Conservation (phyloP, 352 stramenopile genomes). For the Phytophthora tubulina region DNA sequence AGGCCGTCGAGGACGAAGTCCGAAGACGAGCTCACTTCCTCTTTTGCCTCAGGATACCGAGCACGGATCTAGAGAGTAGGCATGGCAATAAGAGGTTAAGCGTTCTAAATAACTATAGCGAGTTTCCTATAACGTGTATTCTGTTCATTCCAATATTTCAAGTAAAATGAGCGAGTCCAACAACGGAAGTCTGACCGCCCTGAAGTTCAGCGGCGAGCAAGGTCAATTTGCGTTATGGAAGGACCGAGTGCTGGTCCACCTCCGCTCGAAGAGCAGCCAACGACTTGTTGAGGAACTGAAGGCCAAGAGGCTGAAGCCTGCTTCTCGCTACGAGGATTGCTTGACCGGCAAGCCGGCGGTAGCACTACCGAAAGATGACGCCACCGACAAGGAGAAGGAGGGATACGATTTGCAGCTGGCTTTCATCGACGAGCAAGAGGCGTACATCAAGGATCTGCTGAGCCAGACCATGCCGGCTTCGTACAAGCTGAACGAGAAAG, state of each 20-base stretch:
- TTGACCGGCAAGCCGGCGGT: background rate
- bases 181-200: background rate
- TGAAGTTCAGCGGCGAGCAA: constrained; percentile 1
- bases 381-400: background rate
- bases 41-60: too few relatives aligned
- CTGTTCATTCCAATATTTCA: constrained; percentile 16
- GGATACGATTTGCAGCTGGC: background rate
- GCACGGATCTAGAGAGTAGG: constrained; percentile 2
- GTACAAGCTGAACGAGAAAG: too few relatives aligned
- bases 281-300: background rate
- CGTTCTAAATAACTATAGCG: constrained; percentile 3
- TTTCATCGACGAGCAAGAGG: constrained; percentile 1
- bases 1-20: constrained; percentile 2
- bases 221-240: background rate
- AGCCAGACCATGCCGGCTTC: too few relatives aligned
- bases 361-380: background rate
- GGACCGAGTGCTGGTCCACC: background rate
- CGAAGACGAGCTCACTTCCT: background rate
- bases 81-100: background rate
- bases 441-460: constrained; percentile 11
- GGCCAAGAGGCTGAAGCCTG: background rate
- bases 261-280: background rate
- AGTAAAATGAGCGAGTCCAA: constrained; percentile 14
- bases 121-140: constrained; percentile 4
- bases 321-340: background rate